Percentiles rank a stretch among this genome's conserved stretches.
Conservation (phyloP, 768 basidiomycete species). For the Suillus sp. region DNA sequence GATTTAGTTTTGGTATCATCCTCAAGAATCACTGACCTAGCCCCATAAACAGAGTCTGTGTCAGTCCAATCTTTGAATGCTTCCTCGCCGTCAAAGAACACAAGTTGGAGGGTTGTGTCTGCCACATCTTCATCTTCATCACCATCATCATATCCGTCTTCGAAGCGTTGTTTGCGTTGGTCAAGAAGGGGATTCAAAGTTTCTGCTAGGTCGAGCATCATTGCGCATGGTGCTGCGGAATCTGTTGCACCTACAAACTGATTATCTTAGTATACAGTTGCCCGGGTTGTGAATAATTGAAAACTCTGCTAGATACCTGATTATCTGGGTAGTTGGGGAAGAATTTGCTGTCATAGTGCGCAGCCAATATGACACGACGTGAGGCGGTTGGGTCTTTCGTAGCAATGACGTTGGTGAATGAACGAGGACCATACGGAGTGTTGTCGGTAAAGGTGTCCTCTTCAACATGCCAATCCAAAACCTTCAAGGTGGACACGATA, state of each 20-base stretch:
- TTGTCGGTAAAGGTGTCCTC: conserved; percentile 75
- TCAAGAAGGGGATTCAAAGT: conserved; percentile 74
- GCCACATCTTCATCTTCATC: conserved; percentile 57
- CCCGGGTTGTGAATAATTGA: conserved; percentile 3
- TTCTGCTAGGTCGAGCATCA: conserved; percentile 92
- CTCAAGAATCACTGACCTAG: conserved; percentile 55
- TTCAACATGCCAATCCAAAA: conserved; percentile 86
- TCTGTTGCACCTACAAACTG: conserved; percentile 98
- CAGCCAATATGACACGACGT: conserved; percentile 82
- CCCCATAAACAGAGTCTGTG: conserved; percentile 93
- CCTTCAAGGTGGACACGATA: conserved; percentile 69
- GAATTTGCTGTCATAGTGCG: conserved; percentile 94
- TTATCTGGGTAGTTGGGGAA: conserved; percentile 70
- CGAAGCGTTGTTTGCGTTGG: conserved; percentile 53
- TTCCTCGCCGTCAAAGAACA: conserved; percentile 99
- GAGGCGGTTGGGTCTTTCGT: conserved; percentile 90
- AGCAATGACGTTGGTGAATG: conserved; percentile 90
- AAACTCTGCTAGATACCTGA: conserved; percentile 53
- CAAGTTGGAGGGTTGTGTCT: conserved; percentile 85
- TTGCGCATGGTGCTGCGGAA: conserved; percentile 92
- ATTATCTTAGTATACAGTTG: conserved; percentile 6
- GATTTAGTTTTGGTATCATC: conserved; percentile 5
- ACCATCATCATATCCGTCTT: conserved; percentile 60
- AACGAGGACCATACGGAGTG: conserved; percentile 81
- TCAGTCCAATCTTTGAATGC: conserved; percentile 90